A percentile compares a stretch with the other conserved stretches of the same genome.
phyloP scores from a whole-genome alignment of 805 yeast species.

The Myxozyma nipponensis region DNA sequence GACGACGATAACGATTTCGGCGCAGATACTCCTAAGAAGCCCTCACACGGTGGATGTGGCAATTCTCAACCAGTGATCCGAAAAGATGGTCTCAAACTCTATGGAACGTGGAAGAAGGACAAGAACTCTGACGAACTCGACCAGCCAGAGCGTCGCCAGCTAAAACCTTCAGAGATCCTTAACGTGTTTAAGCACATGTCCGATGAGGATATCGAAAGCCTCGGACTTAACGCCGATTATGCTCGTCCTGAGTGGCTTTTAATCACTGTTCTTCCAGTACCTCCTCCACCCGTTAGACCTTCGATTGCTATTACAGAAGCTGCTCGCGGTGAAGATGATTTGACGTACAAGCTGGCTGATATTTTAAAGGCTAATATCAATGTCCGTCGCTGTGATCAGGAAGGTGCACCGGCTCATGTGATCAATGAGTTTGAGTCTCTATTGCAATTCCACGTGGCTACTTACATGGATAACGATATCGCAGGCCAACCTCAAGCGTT shows the following conservation, averaged over 20 bases:
- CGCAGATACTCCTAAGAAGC: slow-evolving; percentile 42
- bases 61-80: slow-evolving; percentile 93
- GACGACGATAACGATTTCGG: slow-evolving; percentile 50
- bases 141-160: slow-evolving; percentile 86
- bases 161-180: slow-evolving; percentile 83
- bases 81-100: slow-evolving; percentile 89
- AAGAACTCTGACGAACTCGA: slow-evolving; percentile 77
- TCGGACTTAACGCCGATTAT: slow-evolving; percentile 92
- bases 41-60: slow-evolving; percentile 96
- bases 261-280: slow-evolving; percentile 95
- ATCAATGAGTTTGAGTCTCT: slow-evolving; percentile 93
- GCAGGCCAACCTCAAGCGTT: slow-evolving; percentile 99
- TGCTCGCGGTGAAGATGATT: slow-evolving; percentile 98
- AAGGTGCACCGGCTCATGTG: slow-evolving; percentile 98
- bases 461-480: slow-evolving; percentile 98
- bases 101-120: slow-evolving; percentile 98
- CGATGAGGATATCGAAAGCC: slow-evolving; percentile 68
- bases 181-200: slow-evolving; percentile 90
- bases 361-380: slow-evolving; percentile 93
- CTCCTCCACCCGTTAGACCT: slow-evolving; percentile 99
- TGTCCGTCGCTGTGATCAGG: slow-evolving; percentile 95
- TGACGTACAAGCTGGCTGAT: slow-evolving; percentile 95
- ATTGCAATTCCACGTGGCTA: slow-evolving; percentile 95
- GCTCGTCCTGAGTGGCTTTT: slow-evolving; percentile 99
- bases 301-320: slow-evolving; percentile 97